These are phyloP conservation scores for Alisma plantagoaquatica DNA, from an alignment of 106 monocot genomes.

Conservation along the genomic window DNA sequence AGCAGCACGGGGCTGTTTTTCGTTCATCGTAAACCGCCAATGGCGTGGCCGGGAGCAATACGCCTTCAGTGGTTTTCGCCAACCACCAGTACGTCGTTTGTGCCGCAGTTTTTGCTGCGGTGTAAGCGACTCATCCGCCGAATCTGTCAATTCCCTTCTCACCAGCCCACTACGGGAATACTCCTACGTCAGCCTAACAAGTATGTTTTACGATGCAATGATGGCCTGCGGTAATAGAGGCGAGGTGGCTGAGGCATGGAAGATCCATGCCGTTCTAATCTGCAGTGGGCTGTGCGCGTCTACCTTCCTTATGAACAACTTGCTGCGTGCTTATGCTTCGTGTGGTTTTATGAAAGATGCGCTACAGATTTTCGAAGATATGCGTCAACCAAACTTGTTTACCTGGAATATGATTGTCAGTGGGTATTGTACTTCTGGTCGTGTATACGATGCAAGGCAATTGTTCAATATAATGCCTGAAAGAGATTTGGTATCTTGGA, in stretches of 20 bases:
- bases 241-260: conserved; percentile 18
- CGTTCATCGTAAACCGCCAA: too few relatives aligned
- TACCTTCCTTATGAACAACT: conserved; percentile 64
- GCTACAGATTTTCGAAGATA: conserved; percentile 22
- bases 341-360: conserved; percentile 38
- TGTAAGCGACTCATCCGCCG: too few relatives aligned
- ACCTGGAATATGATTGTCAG: conserved; percentile 64
- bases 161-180: too few relatives aligned
- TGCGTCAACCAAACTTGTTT: conserved; percentile 36
- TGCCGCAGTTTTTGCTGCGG: too few relatives aligned
- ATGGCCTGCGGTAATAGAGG: not conserved
- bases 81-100: too few relatives aligned
- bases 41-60: too few relatives aligned
- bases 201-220: not conserved
- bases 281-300: conserved; percentile 32
- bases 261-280: conserved; percentile 45
- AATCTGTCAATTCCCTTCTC: too few relatives aligned
- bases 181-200: too few relatives aligned
- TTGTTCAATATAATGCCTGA: conserved; percentile 72
- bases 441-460: conserved; percentile 29
- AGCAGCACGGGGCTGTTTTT: too few relatives aligned
- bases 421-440: conserved; percentile 29
- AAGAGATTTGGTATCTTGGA: conserved; percentile 64
- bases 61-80: too few relatives aligned
- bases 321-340: conserved; percentile 42